phyloP scores from a whole-genome alignment of 805 yeast species.

The Myxozyma melibiosi region DNA sequence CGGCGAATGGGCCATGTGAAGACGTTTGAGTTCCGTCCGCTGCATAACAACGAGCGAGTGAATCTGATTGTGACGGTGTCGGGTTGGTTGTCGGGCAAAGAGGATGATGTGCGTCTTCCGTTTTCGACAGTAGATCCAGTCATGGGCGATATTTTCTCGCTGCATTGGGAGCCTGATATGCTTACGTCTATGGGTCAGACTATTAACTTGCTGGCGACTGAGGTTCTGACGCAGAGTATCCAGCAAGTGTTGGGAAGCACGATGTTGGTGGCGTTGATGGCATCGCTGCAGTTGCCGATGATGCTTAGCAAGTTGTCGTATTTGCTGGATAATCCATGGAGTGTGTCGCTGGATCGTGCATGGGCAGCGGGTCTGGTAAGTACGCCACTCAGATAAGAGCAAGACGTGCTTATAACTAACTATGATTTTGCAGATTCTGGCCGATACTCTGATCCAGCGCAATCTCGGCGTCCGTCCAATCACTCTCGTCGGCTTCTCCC shows the following conservation, averaged over 20 bases:
- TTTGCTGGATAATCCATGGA: constrained; percentile 95
- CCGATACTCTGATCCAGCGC: constrained; percentile 84
- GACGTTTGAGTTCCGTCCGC: constrained; percentile 90
- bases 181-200: constrained; percentile 95
- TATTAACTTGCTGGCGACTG: constrained; percentile 88
- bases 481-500: constrained; percentile 87
- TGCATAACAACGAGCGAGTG: constrained; percentile 86
- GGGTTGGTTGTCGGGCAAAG: constrained; percentile 96
- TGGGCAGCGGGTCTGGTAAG: constrained; percentile 79
- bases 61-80: constrained; percentile 85
- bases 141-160: constrained; percentile 92
- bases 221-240: constrained; percentile 86
- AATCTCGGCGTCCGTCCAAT: constrained; percentile 91
- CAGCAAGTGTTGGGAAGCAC: constrained; percentile 96
- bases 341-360: constrained; percentile 92
- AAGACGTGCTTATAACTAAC: neutral
- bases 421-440: constrained; percentile 56
- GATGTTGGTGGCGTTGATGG: constrained; percentile 82
- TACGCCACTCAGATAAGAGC: neutral
- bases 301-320: constrained; percentile 85
- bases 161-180: constrained; percentile 98
- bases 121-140: constrained; percentile 96
- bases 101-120: constrained; percentile 95
- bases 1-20: constrained; percentile 87
- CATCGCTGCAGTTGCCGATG: constrained; percentile 92